phyloP scores from a whole-genome alignment of 2,329 filamentous ascomycete genomes.

The Orbilia javanica region DNA sequence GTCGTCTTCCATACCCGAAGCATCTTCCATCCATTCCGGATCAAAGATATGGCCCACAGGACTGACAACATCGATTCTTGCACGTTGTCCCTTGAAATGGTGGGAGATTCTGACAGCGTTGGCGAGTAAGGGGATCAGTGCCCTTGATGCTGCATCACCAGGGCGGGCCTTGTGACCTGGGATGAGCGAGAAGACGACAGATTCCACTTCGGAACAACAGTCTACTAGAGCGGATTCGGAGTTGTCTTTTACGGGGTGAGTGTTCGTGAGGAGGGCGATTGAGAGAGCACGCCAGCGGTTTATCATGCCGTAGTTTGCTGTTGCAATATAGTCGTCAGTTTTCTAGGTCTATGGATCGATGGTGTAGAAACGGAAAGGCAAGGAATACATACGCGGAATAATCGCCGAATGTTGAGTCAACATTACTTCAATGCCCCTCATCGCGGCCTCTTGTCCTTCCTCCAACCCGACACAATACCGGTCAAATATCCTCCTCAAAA shows the following conservation, averaged over 20 bases:
- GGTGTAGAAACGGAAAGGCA: too few species aligned
- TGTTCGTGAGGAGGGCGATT: conserved; percentile 45
- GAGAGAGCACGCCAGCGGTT: conserved; percentile 57
- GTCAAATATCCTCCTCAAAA: conserved; percentile 47
- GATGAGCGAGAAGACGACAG: conserved; percentile 56
- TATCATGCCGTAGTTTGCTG: conserved; percentile 56
- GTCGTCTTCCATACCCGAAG: conserved; percentile 49
- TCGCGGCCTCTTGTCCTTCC: conserved; percentile 40
- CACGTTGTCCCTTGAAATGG: conserved; percentile 53
- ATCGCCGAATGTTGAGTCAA: conserved; percentile 27
- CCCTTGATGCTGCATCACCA: conserved; percentile 46
- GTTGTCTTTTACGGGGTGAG: conserved; percentile 52
- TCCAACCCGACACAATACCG: conserved; percentile 54
- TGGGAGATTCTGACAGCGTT: conserved; percentile 53
- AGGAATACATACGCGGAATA: conserved; percentile 26
- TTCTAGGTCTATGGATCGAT: neutral
- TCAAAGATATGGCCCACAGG: conserved; percentile 54
- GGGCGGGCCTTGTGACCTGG: conserved; percentile 48
- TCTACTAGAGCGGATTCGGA: conserved; percentile 55
- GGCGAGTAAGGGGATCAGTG: conserved; percentile 45
- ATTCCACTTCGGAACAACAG: conserved; percentile 57
- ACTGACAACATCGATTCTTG: conserved; percentile 50
- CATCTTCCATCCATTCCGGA: conserved; percentile 58
- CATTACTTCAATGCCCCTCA: conserved; percentile 47
- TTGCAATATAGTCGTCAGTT: conserved; percentile 12